phyloP scores from a whole-genome alignment of 371 early-diverging fungal genomes.

The Smittium culicis region DNA sequence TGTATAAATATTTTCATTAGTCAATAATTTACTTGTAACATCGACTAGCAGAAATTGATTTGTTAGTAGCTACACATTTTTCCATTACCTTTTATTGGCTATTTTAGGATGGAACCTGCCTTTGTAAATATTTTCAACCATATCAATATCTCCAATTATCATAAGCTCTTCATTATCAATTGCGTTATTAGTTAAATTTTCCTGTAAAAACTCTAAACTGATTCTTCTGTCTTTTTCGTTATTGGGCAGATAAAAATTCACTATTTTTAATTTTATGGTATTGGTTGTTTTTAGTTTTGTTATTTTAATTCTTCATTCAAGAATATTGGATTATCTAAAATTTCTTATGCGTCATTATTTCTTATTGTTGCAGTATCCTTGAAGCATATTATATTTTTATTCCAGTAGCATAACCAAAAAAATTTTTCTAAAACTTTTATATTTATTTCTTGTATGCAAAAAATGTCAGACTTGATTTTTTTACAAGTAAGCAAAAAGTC shows the following conservation, averaged over 20 bases:
- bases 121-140: constrained; percentile 1
- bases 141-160: not conserved
- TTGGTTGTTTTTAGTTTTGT: not conserved
- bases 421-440: constrained; percentile 3
- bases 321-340: not conserved
- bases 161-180: not conserved
- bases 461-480: constrained; percentile 1
- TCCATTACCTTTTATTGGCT: not conserved
- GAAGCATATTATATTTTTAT: not conserved
- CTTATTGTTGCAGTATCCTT: not conserved
- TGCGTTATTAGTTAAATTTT: not conserved
- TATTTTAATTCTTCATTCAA: not conserved
- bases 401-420: not conserved
- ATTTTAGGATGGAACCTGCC: not conserved
- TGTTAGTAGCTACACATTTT: not conserved
- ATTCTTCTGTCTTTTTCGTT: constrained; percentile 2
- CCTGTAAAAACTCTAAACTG: not conserved
- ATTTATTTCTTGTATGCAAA: constrained; percentile 6
- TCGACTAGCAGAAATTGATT: not conserved
- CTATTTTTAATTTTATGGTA: constrained; percentile 4
- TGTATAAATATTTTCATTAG: not conserved
- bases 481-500: not conserved
- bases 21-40: not conserved
- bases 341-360: not conserved
- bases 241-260: not conserved